A percentile compares a stretch with the other conserved stretches of the same genome.
These are phyloP conservation scores for Aspergillus sclerotiicarbonarius DNA, from an alignment of 495 filamentous ascomycete species.

Conservation along the genomic window DNA sequence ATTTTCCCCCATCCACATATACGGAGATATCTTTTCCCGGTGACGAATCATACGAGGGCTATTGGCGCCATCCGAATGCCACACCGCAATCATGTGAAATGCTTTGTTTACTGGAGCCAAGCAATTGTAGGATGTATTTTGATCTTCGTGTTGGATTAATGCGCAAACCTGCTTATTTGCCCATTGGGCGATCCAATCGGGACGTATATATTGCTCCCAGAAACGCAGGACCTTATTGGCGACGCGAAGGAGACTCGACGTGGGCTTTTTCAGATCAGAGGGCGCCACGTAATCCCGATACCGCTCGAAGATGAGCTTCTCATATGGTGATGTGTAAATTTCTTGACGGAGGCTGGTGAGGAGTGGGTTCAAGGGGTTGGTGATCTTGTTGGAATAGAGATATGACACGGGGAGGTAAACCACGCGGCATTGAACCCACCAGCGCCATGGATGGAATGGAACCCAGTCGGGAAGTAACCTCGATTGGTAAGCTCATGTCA, in stretches of 20 bases:
- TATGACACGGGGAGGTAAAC: not conserved
- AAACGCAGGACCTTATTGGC: not conserved
- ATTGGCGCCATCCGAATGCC: slow-evolving; percentile 5
- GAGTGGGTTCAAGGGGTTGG: not conserved
- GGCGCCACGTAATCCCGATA: not conserved
- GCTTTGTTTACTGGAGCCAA: slow-evolving; percentile 10
- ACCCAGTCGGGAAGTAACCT: slow-evolving; percentile 3
- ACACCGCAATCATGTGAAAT: slow-evolving; percentile 12
- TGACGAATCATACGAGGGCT: slow-evolving; percentile 6
- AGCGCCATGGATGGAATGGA: slow-evolving; percentile 4
- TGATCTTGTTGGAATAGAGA: not conserved
- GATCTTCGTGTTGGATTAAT: slow-evolving; percentile 1
- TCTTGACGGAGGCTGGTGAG: not conserved
- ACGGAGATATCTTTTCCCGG: slow-evolving; percentile 8
- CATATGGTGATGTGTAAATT: not conserved
- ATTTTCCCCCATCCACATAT: slow-evolving; percentile 9
- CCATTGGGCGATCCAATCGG: not conserved
- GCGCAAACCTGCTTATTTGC: not conserved
- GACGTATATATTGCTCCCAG: not conserved
- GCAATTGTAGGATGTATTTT: slow-evolving; percentile 8
- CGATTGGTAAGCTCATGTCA: not conserved
- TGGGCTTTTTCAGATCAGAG: not conserved
- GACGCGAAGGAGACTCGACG: not conserved
- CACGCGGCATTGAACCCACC: not conserved
- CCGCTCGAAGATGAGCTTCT: not conserved